phyloP scores from a whole-genome alignment of 2,329 filamentous ascomycete species.

The Diaporthe sp. region DNA sequence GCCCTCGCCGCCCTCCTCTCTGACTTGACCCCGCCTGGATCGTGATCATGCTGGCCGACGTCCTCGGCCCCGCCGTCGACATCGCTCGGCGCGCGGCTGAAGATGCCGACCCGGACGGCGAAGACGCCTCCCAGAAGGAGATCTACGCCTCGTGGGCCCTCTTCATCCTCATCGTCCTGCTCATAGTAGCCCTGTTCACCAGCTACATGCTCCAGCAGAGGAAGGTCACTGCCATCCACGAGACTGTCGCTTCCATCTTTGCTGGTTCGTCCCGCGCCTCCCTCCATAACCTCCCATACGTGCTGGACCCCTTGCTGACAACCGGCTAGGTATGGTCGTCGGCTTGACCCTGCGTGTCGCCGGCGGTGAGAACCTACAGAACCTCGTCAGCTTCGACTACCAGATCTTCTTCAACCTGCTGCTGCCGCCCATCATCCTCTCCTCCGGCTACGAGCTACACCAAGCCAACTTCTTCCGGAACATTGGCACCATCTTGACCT shows the following conservation, averaged over 20 bases:
- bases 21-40: constrained; percentile 6
- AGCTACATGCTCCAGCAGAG: constrained; percentile 97
- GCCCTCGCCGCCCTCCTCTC: neutral
- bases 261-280: constrained; percentile 71
- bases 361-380: constrained; percentile 86
- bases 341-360: constrained; percentile 89
- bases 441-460: constrained; percentile 96
- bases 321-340: constrained; percentile 86
- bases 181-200: constrained; percentile 95
- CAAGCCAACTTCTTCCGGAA: constrained; percentile 99
- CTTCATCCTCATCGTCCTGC: constrained; percentile 94
- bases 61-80: constrained; percentile 55
- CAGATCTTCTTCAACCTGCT: constrained; percentile 99
- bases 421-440: constrained; percentile 97
- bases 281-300: neutral
- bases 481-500: constrained; percentile 96
- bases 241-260: constrained; percentile 98
- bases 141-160: constrained; percentile 96
- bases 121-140: constrained; percentile 91
- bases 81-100: constrained; percentile 59
- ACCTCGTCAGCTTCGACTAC: constrained; percentile 96
- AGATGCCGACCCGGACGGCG: constrained; percentile 66
- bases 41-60: constrained; percentile 53
- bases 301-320: constrained; percentile 27
- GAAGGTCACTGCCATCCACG: constrained; percentile 97